These are phyloP conservation scores for Chlorella variabilis DNA, from an alignment of 163 green algal genomes.

Conservation along the genomic window DNA sequence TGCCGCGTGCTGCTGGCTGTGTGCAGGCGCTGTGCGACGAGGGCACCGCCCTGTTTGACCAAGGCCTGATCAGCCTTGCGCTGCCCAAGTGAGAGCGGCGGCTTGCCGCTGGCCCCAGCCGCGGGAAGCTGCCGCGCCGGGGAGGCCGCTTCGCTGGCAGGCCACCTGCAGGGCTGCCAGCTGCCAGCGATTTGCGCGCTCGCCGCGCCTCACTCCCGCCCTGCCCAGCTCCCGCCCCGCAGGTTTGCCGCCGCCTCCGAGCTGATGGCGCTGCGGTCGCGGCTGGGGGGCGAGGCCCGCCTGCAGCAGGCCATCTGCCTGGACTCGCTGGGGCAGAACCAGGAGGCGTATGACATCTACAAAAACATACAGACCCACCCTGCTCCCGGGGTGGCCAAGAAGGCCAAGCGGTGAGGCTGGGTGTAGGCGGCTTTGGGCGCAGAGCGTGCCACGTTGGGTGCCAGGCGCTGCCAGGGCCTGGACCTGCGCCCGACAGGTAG, in stretches of 20 bases:
- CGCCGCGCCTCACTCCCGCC: too few relatives aligned
- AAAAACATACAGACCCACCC: conserved; percentile 49
- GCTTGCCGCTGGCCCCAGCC: background rate
- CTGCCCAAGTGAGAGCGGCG: conserved; percentile 18
- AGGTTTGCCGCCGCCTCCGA: conserved; percentile 47
- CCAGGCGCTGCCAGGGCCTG: too few relatives aligned
- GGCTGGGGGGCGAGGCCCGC: conserved; percentile 54
- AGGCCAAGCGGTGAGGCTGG: conserved; percentile 39
- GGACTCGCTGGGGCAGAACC: conserved; percentile 59
- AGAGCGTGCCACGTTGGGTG: too few relatives aligned
- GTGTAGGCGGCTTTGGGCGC: too few relatives aligned
- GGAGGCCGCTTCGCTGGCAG: too few relatives aligned
- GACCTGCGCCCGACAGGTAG: too few relatives aligned
- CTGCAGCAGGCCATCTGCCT: conserved; percentile 70
- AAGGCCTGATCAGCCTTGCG: conserved; percentile 37
- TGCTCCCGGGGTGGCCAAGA: conserved; percentile 44
- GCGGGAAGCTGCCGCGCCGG: too few relatives aligned
- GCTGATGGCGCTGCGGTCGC: conserved; percentile 54
- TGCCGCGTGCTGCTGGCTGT: background rate
- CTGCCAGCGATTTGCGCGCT: too few relatives aligned
- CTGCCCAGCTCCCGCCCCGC: background rate
- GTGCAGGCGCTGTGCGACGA: conserved; percentile 29
- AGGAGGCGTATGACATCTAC: conserved; percentile 54
- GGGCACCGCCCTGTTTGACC: conserved; percentile 42
- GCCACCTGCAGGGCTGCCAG: too few relatives aligned